These are phyloP conservation scores for Spatholobus suberectus DNA, from an alignment of 306 rosid genomes.

Conservation along the genomic window DNA sequence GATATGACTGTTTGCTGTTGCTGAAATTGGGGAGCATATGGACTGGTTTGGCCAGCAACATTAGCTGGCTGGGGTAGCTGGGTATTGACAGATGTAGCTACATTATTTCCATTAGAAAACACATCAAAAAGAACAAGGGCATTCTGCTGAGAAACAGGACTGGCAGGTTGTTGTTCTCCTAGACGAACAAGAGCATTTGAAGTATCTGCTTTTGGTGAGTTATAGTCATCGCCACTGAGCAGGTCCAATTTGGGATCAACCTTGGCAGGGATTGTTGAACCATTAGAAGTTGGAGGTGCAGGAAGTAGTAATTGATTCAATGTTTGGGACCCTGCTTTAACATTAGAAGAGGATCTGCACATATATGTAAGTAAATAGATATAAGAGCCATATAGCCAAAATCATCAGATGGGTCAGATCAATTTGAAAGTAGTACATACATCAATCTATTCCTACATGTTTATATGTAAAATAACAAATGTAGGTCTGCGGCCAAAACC, in stretches of 20 bases:
- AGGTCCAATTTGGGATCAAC: conserved; percentile 84
- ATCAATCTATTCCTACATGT: conserved; percentile 17
- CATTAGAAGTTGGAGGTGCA: conserved; percentile 71
- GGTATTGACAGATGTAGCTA: conserved; percentile 54
- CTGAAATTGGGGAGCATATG: conserved; percentile 55
- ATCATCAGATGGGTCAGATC: conserved; percentile 6
- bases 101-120: conserved; percentile 64
- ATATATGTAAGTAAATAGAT: conserved; percentile 13
- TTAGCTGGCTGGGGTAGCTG: conserved; percentile 55
- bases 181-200: conserved; percentile 91
- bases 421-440: conserved; percentile 25
- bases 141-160: conserved; percentile 67
- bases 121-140: conserved; percentile 85
- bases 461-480: not conserved
- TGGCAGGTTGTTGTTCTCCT: conserved; percentile 65
- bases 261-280: conserved; percentile 51
- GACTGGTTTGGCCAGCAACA: conserved; percentile 57
- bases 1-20: conserved; percentile 64
- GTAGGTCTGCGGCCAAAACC: not conserved
- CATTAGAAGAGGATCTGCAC: conserved; percentile 64
- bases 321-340: conserved; percentile 66
- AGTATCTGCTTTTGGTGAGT: conserved; percentile 74
- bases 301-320: conserved; percentile 83
- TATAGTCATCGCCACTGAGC: conserved; percentile 93
- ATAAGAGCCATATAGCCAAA: conserved; percentile 33